Conservation (phyloP, 2,329 filamentous ascomycete genomes). For the Stromatinia cepivora region DNA sequence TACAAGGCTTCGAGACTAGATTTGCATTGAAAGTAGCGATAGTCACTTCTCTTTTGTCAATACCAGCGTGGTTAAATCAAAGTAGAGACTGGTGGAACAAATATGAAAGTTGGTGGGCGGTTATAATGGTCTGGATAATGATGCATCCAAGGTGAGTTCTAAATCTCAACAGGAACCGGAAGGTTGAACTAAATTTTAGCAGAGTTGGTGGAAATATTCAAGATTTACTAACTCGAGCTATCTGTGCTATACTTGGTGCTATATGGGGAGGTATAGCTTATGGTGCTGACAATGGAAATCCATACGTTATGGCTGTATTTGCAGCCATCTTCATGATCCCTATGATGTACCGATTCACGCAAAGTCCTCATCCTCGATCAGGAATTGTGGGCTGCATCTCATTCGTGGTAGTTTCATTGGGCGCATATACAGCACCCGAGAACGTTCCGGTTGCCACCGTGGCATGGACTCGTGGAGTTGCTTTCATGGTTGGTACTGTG, state of each 20-base stretch:
- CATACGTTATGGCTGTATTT: conserved; percentile 56
- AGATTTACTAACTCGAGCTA: conserved; percentile 54
- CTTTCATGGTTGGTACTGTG: conserved; percentile 55
- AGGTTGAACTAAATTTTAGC: neutral
- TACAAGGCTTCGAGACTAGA: conserved; percentile 58
- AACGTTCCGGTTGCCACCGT: conserved; percentile 44
- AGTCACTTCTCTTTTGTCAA: conserved; percentile 51
- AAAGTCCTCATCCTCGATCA: conserved; percentile 57
- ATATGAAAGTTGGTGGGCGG: conserved; percentile 59
- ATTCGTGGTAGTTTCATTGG: conserved; percentile 55
- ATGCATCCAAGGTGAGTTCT: conserved; percentile 49
- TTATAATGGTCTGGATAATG: conserved; percentile 43
- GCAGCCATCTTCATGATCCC: conserved; percentile 58
- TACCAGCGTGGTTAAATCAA: conserved; percentile 53
- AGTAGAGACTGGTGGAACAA: conserved; percentile 55
- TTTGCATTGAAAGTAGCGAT: conserved; percentile 59
- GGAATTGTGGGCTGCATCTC: conserved; percentile 59
- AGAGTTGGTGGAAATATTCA: conserved; percentile 59
- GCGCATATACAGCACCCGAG: conserved; percentile 37
- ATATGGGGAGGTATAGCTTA: conserved; percentile 56
- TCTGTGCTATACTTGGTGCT: conserved; percentile 53
- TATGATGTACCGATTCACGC: conserved; percentile 58
- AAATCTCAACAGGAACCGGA: neutral
- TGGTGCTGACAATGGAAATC: conserved; percentile 52
- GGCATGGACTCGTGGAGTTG: conserved; percentile 50